Base-by-base conservation (phyloP, 2,329 filamentous ascomycete species). In the Xylaria sp. region DNA sequence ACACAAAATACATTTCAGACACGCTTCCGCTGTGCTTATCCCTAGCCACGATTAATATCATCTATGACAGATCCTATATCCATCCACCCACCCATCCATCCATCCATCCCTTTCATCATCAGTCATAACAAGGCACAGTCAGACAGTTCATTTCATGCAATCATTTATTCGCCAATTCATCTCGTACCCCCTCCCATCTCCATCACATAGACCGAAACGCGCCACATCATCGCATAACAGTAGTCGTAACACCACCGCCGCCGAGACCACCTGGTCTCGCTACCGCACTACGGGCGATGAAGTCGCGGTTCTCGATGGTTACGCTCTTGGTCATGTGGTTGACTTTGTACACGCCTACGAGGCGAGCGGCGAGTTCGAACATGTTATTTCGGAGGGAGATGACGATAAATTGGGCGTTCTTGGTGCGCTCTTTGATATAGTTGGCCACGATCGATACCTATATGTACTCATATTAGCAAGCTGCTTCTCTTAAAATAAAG, bases 381-480 rank as follows among this genome's bases (percentile, higher is more conserved):
- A 99, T 99, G 85, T 99, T 99, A 83, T 99, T 99, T 77, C 96
- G 88, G 77, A 99, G 86, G 18, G 94, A 98, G 78, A 99, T 99
- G 78, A 99, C 96, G 76, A 99, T 96, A 81, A 99, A 99, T 80
- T 99, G 96, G 1, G 96, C 97, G 82, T 99, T 99, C 87, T 98
- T 98, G 69, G 96, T 99, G 64, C 96, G 88, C 84, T 99, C 96
- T 84, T 98, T 98, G 87, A 99, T 99, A 81, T 99, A 99, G 76
- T 94, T 96, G 67, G 96, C 96, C 55, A 99, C 96, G 78, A 99
- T 99, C 1, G 94, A 97, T 50, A 98, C 93, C 93, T 95, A 75
- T 15, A 56, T 15, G 54, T 13, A 25, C n/a, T 52, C n/a, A 6
- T 44, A 34, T 67, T 52, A 69, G 58, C 20, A 3, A 46, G 48